Base-by-base conservation (phyloP, 345 rosid species). In the Excoecaria cochinchinensis region DNA sequence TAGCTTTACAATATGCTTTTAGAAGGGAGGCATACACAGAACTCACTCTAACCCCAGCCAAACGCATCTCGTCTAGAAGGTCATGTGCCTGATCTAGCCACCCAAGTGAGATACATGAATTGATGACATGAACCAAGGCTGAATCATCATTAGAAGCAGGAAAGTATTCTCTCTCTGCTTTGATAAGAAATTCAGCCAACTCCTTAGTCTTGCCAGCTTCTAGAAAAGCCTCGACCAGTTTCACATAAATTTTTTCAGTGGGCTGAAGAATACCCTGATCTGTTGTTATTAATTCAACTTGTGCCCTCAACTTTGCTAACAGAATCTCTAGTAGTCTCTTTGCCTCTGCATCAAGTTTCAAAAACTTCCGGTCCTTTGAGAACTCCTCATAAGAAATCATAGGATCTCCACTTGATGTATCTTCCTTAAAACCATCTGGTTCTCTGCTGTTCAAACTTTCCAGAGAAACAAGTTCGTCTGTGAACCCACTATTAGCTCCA, bases 51-150 rank as follows among this genome's bases (percentile, higher is more conserved):
- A 87, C 85, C 66, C 97, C 97, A 78, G 90, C 85, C 75, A 88
- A 76, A 68, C 91, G 89, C 92, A 93, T 90, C 82, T 95, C 99
- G 61, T 95, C 96, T 38, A 95, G 91, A 78, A 95, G 88, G 82
- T 95, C 99, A 76, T 95, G 94, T 5, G 97, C 97, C 81, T 89
- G 87, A 78, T 93, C 97, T 76, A 95, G 85, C 99, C 94, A 91
- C 58, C 88, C 97, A 40, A 91, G 82, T 70, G 97, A 85, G 76
- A 95, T 91, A 84, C 98, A 95, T 0, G 91, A 82, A 74, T 92
- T 87, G 70, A 89, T 86, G 68, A 95, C 93, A 55, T 89, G 86
- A 77, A 84, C 86, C 79, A 93, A 79, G 31, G 80, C 82, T 0
- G 93, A 91, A 69, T 87, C 87, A 83, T 93, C 98, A 78, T 79